phyloP scores from a whole-genome alignment of 2,329 filamentous ascomycete genomes.

The Aspergillus amoenus region DNA sequence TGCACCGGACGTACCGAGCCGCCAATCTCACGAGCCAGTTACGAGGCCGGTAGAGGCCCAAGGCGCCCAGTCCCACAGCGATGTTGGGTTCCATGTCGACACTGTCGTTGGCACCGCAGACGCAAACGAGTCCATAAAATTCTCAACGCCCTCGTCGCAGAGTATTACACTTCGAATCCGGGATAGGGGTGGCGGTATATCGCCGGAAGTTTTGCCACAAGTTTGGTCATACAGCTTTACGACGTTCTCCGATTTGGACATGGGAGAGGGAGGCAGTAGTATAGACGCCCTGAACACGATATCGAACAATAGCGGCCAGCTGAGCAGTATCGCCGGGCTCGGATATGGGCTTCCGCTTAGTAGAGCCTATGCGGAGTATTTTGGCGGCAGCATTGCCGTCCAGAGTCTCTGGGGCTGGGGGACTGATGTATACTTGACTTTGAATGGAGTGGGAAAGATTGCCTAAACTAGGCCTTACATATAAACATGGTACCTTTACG shows the following conservation, averaged over 20 bases:
- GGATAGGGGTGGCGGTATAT: conserved; percentile 91
- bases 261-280: conserved; percentile 53
- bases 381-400: conserved; percentile 91
- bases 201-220: conserved; percentile 75
- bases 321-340: conserved; percentile 84
- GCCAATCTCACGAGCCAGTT: conserved; percentile 43
- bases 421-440: conserved; percentile 64
- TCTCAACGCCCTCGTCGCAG: conserved; percentile 54
- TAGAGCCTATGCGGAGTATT: conserved; percentile 95
- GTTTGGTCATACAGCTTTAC: conserved; percentile 99
- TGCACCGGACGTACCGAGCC: conserved; percentile 52
- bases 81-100: conserved; percentile 33
- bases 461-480: conserved; percentile 13
- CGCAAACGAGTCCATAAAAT: conserved; percentile 33
- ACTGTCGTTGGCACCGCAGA: conserved; percentile 28
- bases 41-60: conserved; percentile 17
- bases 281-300: conserved; percentile 74
- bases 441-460: conserved; percentile 59
- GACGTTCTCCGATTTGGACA: conserved; percentile 74
- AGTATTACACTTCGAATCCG: conserved; percentile 94
- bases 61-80: conserved; percentile 22
- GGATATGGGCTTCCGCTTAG: conserved; percentile 91
- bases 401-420: conserved; percentile 96
- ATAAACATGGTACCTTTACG: not conserved
- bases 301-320: conserved; percentile 67